Conservation (phyloP, 495 filamentous ascomycete species). For the Ascodesmis nigricans region DNA sequence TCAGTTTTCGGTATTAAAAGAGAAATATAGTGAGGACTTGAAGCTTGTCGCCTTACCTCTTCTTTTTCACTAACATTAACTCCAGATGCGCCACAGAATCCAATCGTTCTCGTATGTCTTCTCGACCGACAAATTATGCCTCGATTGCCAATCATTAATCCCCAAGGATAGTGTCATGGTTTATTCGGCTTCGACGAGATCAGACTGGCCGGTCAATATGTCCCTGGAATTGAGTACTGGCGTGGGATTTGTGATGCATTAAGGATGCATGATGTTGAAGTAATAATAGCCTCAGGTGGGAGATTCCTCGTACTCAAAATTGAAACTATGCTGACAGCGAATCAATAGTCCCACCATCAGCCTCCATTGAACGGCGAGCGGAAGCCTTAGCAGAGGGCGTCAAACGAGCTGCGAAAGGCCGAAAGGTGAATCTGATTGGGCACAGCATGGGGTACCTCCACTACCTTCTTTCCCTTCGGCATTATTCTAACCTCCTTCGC, state of each 20-base stretch:
- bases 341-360: conserved; percentile 13
- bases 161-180: conserved; percentile 34
- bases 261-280: conserved; percentile 44
- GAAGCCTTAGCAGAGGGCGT: conserved; percentile 15
- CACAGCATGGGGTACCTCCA: not conserved
- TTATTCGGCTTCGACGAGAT: conserved; percentile 80
- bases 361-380: conserved; percentile 14
- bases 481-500: conserved; percentile 13
- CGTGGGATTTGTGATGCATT: conserved; percentile 68
- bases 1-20: conserved; percentile 50
- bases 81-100: conserved; percentile 11
- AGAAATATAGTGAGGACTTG: conserved; percentile 38
- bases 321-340: not conserved
- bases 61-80: not conserved
- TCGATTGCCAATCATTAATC: not conserved
- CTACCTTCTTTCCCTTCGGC: conserved; percentile 2
- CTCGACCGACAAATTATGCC: not conserved
- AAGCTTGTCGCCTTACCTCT: not conserved
- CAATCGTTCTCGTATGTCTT: conserved; percentile 13
- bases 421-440: conserved; percentile 17
- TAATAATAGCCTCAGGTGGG: conserved; percentile 32
- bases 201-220: conserved; percentile 40
- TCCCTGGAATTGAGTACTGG: conserved; percentile 79
- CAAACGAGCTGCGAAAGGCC: conserved; percentile 13
- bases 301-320: not conserved